phyloP scores from a whole-genome alignment of 2,329 filamentous ascomycete species.

The Talaromyces sp. region DNA sequence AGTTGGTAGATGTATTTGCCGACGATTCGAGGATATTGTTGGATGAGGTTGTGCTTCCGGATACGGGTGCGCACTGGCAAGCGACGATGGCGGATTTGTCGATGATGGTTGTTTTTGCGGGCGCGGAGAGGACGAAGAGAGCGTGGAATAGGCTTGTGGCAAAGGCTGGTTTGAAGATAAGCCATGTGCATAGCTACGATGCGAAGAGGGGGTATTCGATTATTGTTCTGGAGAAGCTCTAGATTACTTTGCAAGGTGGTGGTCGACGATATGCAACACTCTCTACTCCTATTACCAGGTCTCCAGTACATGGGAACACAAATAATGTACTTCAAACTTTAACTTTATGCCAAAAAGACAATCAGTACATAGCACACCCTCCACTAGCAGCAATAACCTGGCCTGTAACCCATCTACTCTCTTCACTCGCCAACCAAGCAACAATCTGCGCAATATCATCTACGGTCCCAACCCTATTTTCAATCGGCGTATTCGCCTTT shows the following conservation, averaged over 20 bases:
- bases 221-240: constrained; percentile 6
- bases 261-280: neutral
- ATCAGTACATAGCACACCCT: constrained; percentile 35
- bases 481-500: constrained; percentile 50
- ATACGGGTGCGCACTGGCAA: constrained; percentile 29
- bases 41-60: constrained; percentile 41
- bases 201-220: neutral
- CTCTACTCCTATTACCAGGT: neutral
- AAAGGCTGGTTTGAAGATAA: constrained; percentile 21
- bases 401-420: constrained; percentile 52
- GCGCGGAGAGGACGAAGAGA: constrained; percentile 32
- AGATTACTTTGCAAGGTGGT: too few relatives aligned
- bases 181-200: constrained; percentile 22
- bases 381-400: constrained; percentile 57
- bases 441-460: constrained; percentile 58
- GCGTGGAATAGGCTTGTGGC: constrained; percentile 29
- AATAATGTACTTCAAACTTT: neutral
- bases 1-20: neutral
- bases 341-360: neutral
- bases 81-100: constrained; percentile 34
- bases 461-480: constrained; percentile 50
- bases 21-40: constrained; percentile 38
- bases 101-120: constrained; percentile 37
- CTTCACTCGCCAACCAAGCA: constrained; percentile 52
- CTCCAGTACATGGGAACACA: neutral